Percentiles rank a stretch among this genome's conserved stretches.
phyloP scores from a whole-genome alignment of 768 basidiomycete genomes.

The Tremella yokohamensis region DNA sequence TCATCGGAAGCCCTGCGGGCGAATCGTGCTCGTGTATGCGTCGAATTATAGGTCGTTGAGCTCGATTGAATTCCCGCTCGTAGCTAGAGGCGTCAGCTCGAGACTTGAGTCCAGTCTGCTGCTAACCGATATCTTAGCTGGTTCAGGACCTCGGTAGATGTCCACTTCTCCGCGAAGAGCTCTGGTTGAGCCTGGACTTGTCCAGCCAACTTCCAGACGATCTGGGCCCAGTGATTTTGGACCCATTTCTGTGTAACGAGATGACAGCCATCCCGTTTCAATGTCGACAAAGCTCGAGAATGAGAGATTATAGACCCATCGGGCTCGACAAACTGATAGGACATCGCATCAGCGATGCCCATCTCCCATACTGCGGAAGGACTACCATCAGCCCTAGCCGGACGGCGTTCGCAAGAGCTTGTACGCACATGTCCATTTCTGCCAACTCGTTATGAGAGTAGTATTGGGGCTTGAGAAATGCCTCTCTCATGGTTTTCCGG shows the following conservation, averaged over 20 bases:
- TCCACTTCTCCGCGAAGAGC: conserved; percentile 65
- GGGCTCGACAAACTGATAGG: conserved; percentile 33
- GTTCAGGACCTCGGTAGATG: conserved; percentile 71
- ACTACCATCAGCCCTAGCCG: conserved; percentile 15
- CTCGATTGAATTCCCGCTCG: conserved; percentile 75
- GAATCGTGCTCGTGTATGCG: conserved; percentile 79
- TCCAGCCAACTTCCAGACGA: conserved; percentile 93
- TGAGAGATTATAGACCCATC: background rate
- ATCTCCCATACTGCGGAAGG: conserved; percentile 39
- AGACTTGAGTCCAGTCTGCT: background rate
- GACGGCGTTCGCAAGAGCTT: background rate
- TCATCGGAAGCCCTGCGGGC: conserved; percentile 71
- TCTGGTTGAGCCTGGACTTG: conserved; percentile 72
- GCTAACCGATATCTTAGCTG: conserved; percentile 81
- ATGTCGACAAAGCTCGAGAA: conserved; percentile 16
- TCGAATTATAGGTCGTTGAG: conserved; percentile 74
- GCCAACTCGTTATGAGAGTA: conserved; percentile 21
- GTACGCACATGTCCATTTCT: conserved; percentile 37
- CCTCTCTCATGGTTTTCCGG: conserved; percentile 19
- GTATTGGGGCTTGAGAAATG: conserved; percentile 37
- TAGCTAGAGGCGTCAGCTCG: conserved; percentile 59
- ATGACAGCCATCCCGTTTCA: conserved; percentile 54
- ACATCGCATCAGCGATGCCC: conserved; percentile 23
- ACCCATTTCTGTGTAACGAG: conserved; percentile 78
- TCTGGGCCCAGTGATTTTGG: conserved; percentile 81